Evolutionary conservation across 768 basidiomycete species (phyloP), one percentile per base, ranked within the genome.

Genomic region (Dendrothele bispora): DNA sequence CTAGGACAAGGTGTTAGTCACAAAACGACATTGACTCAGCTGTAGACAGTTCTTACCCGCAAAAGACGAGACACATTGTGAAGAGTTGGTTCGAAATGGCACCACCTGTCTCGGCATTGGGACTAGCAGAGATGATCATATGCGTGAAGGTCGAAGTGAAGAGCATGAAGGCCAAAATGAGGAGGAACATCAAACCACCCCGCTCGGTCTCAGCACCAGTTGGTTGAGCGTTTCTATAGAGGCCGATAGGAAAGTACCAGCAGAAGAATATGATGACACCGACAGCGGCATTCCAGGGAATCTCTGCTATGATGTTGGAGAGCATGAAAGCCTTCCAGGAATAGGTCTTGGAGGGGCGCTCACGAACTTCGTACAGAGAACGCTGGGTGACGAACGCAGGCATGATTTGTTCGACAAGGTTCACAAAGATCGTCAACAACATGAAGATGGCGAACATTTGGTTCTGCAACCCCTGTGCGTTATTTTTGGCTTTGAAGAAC

Each of bases 1-100:
- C 70, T 54, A 35, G 40, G 29, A 22, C 14, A 43, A 25, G 15
- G 24, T 14, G 7, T 4, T 29, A 26, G 7, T 28, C 18, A n/a
- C 17, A 22, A 2, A 29, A 25, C 7, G n/a, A 7, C 12, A 10
- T 15, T 6, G 15, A 24, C 17, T 6, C 17, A 29, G 15, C 12
- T 5, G 18, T 29, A 4, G 56, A 60, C 24, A 65, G 51, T 2
- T 69, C 65, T 7, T 32, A 48, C 53, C 66, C 70, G 52, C 69
- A 70, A 63, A 74, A 73, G 29, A 75, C 61, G 22, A 74, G 52
- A 36, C 57, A 65, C 26, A 74, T 54, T 4, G 66, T 65, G 62
- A 73, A 73, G 38, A 73, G 41, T 42, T 73, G 49, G 43, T 69
- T 69, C 45, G 63, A 70, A 20, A 69, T 48, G 45, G 71, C 72